A percentile compares a stretch with the other conserved stretches of the same genome.
Evolutionary conservation across 768 basidiomycete species (phyloP).

Genomic region (Lenzites betulinus): DNA sequence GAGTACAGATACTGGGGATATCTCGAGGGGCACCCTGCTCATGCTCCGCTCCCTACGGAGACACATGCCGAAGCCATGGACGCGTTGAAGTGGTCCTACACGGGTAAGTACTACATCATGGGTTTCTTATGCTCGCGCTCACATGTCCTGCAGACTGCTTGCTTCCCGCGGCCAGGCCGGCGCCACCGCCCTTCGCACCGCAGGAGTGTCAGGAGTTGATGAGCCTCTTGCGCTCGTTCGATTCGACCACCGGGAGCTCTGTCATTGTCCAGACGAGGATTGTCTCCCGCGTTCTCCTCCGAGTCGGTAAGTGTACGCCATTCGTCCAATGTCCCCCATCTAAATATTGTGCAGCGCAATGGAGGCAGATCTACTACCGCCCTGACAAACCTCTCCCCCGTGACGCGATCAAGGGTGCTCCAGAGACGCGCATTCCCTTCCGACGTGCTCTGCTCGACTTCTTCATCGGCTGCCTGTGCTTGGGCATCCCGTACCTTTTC

Average conservation of each 20-base stretch:
- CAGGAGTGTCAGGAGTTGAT: constrained; percentile 79
- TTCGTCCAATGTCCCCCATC: background rate
- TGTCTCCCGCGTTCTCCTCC: constrained; percentile 66
- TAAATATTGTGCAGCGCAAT: constrained; percentile 47
- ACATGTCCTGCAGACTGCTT: constrained; percentile 54
- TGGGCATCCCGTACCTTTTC: constrained; percentile 82
- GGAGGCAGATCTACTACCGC: constrained; percentile 72
- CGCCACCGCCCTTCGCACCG: constrained; percentile 69
- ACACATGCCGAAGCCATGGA: constrained; percentile 73
- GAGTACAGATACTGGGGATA: constrained; percentile 85
- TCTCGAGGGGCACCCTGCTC: constrained; percentile 78
- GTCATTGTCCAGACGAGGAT: constrained; percentile 59
- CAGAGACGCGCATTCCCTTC: constrained; percentile 42
- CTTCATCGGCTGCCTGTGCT: constrained; percentile 61
- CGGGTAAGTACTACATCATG: constrained; percentile 43
- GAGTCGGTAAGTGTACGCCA: constrained; percentile 55
- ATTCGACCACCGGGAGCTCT: constrained; percentile 45
- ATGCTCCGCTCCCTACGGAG: constrained; percentile 54
- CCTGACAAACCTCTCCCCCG: constrained; percentile 66
- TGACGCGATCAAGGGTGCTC: constrained; percentile 41
- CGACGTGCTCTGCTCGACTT: constrained; percentile 56
- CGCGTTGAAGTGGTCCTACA: constrained; percentile 78
- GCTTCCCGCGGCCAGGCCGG: constrained; percentile 56
- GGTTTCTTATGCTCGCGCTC: background rate
- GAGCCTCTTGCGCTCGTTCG: constrained; percentile 52